These are phyloP conservation scores for Oryza officinalis DNA, from an alignment of 176 grass and related monocot genomes.

Conservation along the genomic window DNA sequence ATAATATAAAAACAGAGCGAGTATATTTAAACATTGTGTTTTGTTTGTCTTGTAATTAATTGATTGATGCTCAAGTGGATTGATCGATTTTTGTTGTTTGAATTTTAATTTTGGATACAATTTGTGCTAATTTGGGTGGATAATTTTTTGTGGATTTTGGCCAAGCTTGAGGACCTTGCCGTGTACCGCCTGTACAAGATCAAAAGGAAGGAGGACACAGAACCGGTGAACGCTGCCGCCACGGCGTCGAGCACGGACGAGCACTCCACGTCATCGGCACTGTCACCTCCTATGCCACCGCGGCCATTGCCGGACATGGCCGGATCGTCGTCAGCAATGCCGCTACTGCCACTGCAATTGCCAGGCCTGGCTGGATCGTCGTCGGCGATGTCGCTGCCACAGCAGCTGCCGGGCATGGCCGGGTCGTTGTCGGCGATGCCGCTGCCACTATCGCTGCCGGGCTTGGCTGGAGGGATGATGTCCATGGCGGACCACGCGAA, in stretches of 20 bases:
- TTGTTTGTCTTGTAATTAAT: background rate
- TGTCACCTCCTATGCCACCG: no score
- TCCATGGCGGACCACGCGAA: background rate
- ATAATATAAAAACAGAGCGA: no score
- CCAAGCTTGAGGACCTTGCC: background rate
- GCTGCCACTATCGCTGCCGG: no score
- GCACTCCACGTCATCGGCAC: background rate
- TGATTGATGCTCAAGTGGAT: background rate
- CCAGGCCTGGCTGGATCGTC: no score
- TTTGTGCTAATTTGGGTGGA: background rate
- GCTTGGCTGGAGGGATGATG: background rate
- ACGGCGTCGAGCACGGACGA: background rate
- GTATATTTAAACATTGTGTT: no score
- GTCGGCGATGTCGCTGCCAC: background rate
- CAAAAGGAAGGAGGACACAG: background rate
- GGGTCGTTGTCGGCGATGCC: background rate
- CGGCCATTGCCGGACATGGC: no score
- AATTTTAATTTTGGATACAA: no score
- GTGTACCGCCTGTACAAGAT: constrained; percentile 36
- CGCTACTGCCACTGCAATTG: no score
- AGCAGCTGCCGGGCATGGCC: no score
- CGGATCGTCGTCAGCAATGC: background rate
- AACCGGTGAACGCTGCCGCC: no score
- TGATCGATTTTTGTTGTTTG: background rate
- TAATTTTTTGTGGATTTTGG: background rate